These are phyloP conservation scores for Myxozyma udenii DNA, from an alignment of 805 yeast genomes.

Conservation along the genomic window DNA sequence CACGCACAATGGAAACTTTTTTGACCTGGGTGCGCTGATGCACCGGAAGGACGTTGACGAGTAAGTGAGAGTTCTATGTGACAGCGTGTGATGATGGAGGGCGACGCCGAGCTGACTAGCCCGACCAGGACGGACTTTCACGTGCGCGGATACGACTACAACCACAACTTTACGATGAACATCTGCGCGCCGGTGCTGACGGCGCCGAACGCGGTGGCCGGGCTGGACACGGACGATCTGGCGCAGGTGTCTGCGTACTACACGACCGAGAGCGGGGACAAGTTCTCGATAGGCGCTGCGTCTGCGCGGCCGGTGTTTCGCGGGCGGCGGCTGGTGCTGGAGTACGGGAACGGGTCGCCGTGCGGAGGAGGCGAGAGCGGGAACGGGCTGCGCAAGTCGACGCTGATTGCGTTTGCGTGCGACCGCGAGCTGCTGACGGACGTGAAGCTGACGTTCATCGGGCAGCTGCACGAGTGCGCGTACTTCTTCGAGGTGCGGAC, in stretches of 20 bases:
- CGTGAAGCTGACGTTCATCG: conserved; percentile 58
- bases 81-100: not conserved
- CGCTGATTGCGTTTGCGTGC: conserved; percentile 70
- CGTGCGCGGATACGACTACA: conserved; percentile 67
- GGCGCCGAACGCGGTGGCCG: conserved; percentile 38
- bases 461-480: conserved; percentile 70
- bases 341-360: conserved; percentile 62
- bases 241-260: conserved; percentile 58
- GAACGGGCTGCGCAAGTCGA: conserved; percentile 48
- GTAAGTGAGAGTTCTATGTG: conserved; percentile 5
- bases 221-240: conserved; percentile 28
- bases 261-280: conserved; percentile 45
- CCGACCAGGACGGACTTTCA: conserved; percentile 50
- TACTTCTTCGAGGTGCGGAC: conserved; percentile 83
- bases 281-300: conserved; percentile 51
- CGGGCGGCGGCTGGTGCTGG: conserved; percentile 67
- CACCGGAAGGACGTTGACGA: conserved; percentile 35
- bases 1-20: conserved; percentile 40
- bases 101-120: too few relatives aligned
- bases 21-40: conserved; percentile 44
- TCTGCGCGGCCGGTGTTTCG: conserved; percentile 61
- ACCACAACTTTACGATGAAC: conserved; percentile 70
- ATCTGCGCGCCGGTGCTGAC: conserved; percentile 58
- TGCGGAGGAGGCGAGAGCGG: conserved; percentile 46
- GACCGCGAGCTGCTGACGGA: conserved; percentile 64